Conservation (phyloP, 1,284 basidiomycete species). For the Ganoderma meredithae region DNA sequence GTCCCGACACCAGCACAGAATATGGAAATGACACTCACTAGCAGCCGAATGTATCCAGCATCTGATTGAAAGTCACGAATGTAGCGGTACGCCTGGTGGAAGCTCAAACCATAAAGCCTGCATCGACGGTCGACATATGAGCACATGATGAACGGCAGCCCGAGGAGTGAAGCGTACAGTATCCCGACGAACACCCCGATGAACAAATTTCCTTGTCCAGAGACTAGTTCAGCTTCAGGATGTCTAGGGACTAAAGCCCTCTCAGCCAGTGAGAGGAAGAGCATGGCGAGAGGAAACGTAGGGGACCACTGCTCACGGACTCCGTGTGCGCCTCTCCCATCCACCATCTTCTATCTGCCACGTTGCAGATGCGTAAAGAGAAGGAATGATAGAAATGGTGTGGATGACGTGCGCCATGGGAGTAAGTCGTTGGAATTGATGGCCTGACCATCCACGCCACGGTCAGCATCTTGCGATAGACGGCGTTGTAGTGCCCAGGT, state of each 20-base stretch:
- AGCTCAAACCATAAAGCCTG: conserved; percentile 20
- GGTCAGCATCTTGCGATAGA: neutral
- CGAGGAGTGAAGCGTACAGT: neutral
- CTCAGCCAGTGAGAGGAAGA: neutral
- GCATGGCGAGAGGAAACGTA: neutral
- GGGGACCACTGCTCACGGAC: no score
- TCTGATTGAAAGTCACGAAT: conserved; percentile 20
- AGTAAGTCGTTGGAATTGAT: neutral
- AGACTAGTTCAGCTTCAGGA: neutral
- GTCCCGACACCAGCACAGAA: neutral
- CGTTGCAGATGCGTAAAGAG: neutral
- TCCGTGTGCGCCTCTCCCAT: neutral
- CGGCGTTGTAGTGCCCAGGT: neutral
- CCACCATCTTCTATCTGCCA: conserved; percentile 3
- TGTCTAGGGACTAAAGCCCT: neutral
- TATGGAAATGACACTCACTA: conserved; percentile 8
- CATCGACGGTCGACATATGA: neutral
- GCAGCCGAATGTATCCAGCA: conserved; percentile 10
- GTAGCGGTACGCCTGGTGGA: conserved; percentile 23
- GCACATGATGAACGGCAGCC: no score
- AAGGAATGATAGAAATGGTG: neutral
- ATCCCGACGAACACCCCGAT: conserved; percentile 11
- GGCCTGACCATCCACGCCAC: neutral
- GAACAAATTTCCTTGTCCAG: neutral
- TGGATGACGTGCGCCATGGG: neutral